Evolutionary conservation across 78 protist species (phyloP).

Genomic region (Cavenderia fasciculata): DNA sequence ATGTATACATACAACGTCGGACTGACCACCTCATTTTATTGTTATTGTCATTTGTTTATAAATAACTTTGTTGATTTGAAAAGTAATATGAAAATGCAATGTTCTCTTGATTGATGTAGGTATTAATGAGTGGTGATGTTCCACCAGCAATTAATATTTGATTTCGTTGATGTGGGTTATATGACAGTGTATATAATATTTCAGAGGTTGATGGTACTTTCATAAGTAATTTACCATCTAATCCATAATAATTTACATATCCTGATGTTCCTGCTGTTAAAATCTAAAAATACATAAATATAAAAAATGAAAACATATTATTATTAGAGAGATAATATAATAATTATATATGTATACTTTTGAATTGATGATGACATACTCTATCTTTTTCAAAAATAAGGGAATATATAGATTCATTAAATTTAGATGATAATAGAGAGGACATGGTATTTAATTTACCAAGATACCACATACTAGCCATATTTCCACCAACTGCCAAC

Average conservation of each 20-base stretch:
- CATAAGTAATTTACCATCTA: slow-evolving; percentile 50
- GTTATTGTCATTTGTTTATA: too few species aligned
- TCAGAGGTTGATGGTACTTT: slow-evolving; percentile 54
- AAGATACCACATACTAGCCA: slow-evolving; percentile 51
- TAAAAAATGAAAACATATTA: too few species aligned
- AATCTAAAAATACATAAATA: too few species aligned
- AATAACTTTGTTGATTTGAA: too few species aligned
- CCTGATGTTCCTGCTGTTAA: too few species aligned
- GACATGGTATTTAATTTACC: slow-evolving; percentile 62
- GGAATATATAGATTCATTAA: slow-evolving; percentile 22
- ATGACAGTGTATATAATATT: slow-evolving; percentile 34
- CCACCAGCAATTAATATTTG: slow-evolving; percentile 73
- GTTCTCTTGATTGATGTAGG: slow-evolving; percentile 68
- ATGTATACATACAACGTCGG: too few species aligned
- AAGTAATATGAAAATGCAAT: slow-evolving; percentile 73
- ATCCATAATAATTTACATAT: slow-evolving; percentile 19
- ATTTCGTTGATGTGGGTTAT: slow-evolving; percentile 34
- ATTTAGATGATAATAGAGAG: not conserved
- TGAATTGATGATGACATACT: too few species aligned
- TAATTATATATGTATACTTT: too few species aligned
- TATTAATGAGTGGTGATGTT: slow-evolving; percentile 56
- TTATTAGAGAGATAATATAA: too few species aligned
- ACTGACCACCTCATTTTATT: too few species aligned
- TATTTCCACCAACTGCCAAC: slow-evolving; percentile 70
- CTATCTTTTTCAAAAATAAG: slow-evolving; percentile 40